A percentile compares a stretch with the other conserved stretches of the same genome.
phyloP scores from a whole-genome alignment of 2,329 filamentous ascomycete species.

The Neurospora sp. region DNA sequence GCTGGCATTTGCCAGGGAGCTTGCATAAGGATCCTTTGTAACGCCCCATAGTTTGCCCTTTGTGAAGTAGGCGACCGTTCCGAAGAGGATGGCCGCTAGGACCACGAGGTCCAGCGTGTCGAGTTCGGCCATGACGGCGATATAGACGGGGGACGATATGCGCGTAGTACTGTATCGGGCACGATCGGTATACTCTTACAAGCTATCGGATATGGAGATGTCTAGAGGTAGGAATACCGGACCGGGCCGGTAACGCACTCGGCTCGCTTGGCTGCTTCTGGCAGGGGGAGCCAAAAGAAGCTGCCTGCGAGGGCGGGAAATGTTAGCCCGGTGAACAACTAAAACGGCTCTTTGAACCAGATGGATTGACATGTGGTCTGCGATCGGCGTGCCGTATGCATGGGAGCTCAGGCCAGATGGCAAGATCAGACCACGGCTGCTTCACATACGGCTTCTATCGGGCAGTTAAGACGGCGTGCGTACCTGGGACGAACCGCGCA shows the following conservation, averaged over 20 bases:
- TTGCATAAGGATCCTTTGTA: slow-evolving; percentile 79
- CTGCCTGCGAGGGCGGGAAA: not conserved
- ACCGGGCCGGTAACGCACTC: not conserved
- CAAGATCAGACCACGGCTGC: not conserved
- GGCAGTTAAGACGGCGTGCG: not conserved
- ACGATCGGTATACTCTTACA: not conserved
- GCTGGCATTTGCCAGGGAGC: slow-evolving; percentile 59
- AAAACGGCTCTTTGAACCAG: not conserved
- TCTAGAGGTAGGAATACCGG: not conserved
- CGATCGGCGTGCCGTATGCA: not conserved
- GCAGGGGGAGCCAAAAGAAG: not conserved
- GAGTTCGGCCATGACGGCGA: slow-evolving; percentile 71
- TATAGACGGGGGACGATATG: not conserved
- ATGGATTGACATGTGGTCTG: not conserved
- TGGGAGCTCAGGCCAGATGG: not conserved
- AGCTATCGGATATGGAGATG: not conserved
- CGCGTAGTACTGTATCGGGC: not conserved
- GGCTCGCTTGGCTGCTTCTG: not conserved
- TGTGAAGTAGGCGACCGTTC: slow-evolving; percentile 91
- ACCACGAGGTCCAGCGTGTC: slow-evolving; percentile 93
- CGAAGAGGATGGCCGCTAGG: slow-evolving; percentile 73
- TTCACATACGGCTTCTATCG: not conserved
- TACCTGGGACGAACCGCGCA: not conserved
- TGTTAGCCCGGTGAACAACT: not conserved
- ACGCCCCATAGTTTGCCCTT: slow-evolving; percentile 93